Base-by-base conservation (phyloP, 495 filamentous ascomycete species). In the Podospora tetraspora region DNA sequence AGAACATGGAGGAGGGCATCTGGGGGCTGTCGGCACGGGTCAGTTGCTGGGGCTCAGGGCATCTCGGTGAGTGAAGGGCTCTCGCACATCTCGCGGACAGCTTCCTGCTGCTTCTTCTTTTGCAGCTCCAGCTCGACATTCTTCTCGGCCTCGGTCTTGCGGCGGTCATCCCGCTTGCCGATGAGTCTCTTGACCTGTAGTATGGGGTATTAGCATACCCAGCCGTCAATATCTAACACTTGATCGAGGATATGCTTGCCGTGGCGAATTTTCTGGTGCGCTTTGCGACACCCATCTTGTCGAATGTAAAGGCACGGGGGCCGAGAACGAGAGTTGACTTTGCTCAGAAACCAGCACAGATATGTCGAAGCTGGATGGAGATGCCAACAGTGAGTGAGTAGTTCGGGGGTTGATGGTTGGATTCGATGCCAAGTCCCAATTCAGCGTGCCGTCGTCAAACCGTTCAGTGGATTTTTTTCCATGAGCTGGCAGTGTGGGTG, bases 1-100 rank as follows among this genome's bases (percentile, higher is more conserved):
- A 97, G 88, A 97, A 99, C 79, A 99, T 89, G 60, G 87, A 84
- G 9, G 93, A 93, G 8, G 94, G 90, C 64, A 91, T 88, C 79
- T 94, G 90, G 12, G 90, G 86, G 37, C 87, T 85, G 69, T 77
- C 77, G 73, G 66, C 63, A 9, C 57, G 22, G 22, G 61, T 66
- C 66, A 70, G 16, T 58, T 34, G 67, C 57, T 59, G 57, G 57
- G 13, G 25, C 30, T 60, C 21, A 62, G n/a, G 57, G n/a, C 65
- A 57, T 23, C 21, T 23, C 60, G 19, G 24, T 25, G 59, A 10
- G 29, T 22, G 1, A 30, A 60, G 52, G 37, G 19, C 12, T 64
- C n/a, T 68, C 77, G 21, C 76, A 90, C 86, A 92, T 85, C 79
- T 92, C 89, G 52, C 90, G 89, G 12, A 91, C 81, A 34, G 88